Conservation (phyloP, 345 rosid genomes). For the Eucalyptus pumila region DNA sequence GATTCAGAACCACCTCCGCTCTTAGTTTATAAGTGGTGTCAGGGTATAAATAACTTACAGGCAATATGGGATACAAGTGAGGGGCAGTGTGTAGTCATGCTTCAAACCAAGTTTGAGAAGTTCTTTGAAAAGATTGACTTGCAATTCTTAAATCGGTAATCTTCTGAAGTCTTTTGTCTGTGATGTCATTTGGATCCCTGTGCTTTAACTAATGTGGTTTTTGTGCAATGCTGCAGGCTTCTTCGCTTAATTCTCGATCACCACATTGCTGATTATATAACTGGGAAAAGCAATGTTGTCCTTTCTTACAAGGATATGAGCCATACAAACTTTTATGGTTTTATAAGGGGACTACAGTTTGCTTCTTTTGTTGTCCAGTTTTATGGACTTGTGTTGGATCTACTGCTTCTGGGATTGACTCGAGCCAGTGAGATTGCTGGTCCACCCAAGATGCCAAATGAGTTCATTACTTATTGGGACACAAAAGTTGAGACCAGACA, state of each 20-base stretch:
- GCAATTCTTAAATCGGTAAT: slow-evolving; percentile 87
- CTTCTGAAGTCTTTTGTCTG: neutral
- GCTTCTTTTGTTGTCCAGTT: slow-evolving; percentile 96
- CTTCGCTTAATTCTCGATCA: slow-evolving; percentile 93
- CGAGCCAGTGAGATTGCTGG: slow-evolving; percentile 99
- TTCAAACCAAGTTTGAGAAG: slow-evolving; percentile 94
- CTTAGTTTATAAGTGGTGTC: slow-evolving; percentile 96
- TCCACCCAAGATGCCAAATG: slow-evolving; percentile 98
- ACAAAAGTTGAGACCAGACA: slow-evolving; percentile 95
- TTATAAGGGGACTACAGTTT: slow-evolving; percentile 98
- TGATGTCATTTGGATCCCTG: neutral
- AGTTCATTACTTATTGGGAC: slow-evolving; percentile 96
- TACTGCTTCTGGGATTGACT: slow-evolving; percentile 89
- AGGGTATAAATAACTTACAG: slow-evolving; percentile 91
- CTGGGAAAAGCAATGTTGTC: slow-evolving; percentile 92
- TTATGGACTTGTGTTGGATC: slow-evolving; percentile 94
- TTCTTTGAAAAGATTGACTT: slow-evolving; percentile 92
- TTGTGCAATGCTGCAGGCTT: slow-evolving; percentile 47
- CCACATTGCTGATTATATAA: slow-evolving; percentile 91
- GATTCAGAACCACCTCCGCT: slow-evolving; percentile 99
- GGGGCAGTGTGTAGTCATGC: slow-evolving; percentile 99
- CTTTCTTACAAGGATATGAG: slow-evolving; percentile 98
- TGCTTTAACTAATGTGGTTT: neutral
- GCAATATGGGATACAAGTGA: slow-evolving; percentile 97
- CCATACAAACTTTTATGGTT: slow-evolving; percentile 92